phyloP scores from a whole-genome alignment of 2,329 filamentous ascomycete genomes.

The Camptophora hylomeconis region DNA sequence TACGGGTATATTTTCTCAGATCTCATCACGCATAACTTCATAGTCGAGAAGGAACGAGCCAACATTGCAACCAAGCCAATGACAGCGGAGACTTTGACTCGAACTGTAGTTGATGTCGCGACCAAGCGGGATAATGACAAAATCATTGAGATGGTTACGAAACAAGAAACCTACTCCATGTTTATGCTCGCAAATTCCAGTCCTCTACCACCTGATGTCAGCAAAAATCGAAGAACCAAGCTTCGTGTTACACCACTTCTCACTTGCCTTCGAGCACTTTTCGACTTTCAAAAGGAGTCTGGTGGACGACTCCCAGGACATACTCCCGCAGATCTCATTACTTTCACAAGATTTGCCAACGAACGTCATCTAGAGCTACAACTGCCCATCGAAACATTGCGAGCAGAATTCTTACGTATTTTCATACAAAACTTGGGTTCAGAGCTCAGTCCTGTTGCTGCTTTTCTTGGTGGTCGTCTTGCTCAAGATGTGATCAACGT shows the following conservation, averaged over 20 bases:
- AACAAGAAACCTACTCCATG: conserved; percentile 80
- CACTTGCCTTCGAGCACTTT: conserved; percentile 76
- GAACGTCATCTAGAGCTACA: conserved; percentile 64
- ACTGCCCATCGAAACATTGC: conserved; percentile 54
- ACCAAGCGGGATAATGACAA: conserved; percentile 57
- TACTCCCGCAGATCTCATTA: conserved; percentile 51
- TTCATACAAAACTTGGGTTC: conserved; percentile 79
- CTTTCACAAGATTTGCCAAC: conserved; percentile 66
- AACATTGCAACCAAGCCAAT: conserved; percentile 50
- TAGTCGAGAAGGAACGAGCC: conserved; percentile 70
- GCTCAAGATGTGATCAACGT: conserved; percentile 98
- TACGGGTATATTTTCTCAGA: conserved; percentile 95
- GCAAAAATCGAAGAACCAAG: conserved; percentile 53
- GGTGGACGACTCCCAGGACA: conserved; percentile 42
- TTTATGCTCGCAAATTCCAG: conserved; percentile 76
- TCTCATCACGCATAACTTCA: conserved; percentile 77
- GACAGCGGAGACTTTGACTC: conserved; percentile 61
- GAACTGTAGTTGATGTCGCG: conserved; percentile 58
- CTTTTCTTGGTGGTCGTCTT: conserved; percentile 78
- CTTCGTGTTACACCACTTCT: conserved; percentile 70
- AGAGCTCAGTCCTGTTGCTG: conserved; percentile 75
- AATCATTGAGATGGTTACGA: conserved; percentile 73
- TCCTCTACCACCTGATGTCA: conserved; percentile 56
- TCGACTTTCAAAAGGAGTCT: conserved; percentile 62
- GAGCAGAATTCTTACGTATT: conserved; percentile 59